Conservation (phyloP, 306 rosid genomes). For the Begonia fuchsioides region DNA sequence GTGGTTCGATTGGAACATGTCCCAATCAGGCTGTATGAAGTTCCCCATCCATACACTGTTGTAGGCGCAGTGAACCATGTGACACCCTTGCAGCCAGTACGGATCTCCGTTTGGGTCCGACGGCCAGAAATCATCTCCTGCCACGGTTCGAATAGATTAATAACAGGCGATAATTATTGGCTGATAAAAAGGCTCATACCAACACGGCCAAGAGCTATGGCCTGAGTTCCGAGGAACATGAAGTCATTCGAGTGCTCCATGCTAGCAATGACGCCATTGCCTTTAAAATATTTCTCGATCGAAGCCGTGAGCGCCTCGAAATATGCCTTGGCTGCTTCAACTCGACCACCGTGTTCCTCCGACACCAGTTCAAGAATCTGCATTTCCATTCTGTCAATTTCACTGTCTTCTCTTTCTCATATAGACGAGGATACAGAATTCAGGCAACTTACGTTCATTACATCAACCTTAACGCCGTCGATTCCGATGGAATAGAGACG, state of each 20-base stretch:
- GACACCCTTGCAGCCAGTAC: slow-evolving; percentile 76
- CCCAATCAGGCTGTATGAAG: slow-evolving; percentile 78
- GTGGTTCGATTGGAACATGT: slow-evolving; percentile 65
- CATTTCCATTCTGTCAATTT: not conserved
- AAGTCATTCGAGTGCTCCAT: slow-evolving; percentile 80
- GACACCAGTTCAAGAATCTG: slow-evolving; percentile 64
- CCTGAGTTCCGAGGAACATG: slow-evolving; percentile 67
- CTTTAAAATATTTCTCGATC: slow-evolving; percentile 49
- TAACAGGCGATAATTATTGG: too few species aligned
- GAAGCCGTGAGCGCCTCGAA: slow-evolving; percentile 53
- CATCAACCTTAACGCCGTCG: slow-evolving; percentile 72
- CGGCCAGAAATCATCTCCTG: slow-evolving; percentile 81
- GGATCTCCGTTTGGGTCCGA: slow-evolving; percentile 48
- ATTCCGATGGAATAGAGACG: slow-evolving; percentile 35
- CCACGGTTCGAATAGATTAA: too few species aligned
- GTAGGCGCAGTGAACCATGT: slow-evolving; percentile 73
- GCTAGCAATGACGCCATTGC: slow-evolving; percentile 66
- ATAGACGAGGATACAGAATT: not conserved
- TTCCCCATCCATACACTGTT: slow-evolving; percentile 78
- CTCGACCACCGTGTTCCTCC: slow-evolving; percentile 58
- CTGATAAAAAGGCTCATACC: slow-evolving; percentile 17
- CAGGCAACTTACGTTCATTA: slow-evolving; percentile 34
- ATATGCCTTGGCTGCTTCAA: slow-evolving; percentile 47
- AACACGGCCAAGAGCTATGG: slow-evolving; percentile 58
- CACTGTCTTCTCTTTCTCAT: not conserved